These are phyloP conservation scores for Eucalyptus sp. DNA, from an alignment of 345 rosid species.

Conservation along the genomic window DNA sequence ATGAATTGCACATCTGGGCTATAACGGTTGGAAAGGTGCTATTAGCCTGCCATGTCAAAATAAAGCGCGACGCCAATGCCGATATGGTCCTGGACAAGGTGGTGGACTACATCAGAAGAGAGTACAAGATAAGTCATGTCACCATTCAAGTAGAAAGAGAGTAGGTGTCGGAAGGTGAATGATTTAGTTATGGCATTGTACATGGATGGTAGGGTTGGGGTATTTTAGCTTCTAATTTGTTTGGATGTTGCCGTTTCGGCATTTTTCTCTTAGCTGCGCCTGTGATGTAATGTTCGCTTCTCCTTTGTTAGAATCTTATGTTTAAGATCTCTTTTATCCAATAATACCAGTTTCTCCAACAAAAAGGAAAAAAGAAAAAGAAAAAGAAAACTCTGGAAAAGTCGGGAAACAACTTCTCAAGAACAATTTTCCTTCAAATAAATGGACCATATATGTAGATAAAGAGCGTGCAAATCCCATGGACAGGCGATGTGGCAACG, in stretches of 20 bases:
- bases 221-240: background rate
- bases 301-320: background rate
- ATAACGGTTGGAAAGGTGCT: slow-evolving; percentile 69
- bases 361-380: background rate
- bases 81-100: slow-evolving; percentile 67
- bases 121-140: slow-evolving; percentile 68
- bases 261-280: background rate
- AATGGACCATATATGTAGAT: background rate
- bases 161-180: background rate
- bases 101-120: slow-evolving; percentile 50
- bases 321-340: background rate
- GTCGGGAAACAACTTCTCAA: background rate
- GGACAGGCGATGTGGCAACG: background rate
- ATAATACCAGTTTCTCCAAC: background rate
- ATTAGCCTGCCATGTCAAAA: slow-evolving; percentile 75
- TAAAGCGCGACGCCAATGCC: slow-evolving; percentile 58
- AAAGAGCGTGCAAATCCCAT: background rate
- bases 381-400: background rate
- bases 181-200: background rate
- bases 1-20: slow-evolving; percentile 81
- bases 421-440: background rate
- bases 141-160: slow-evolving; percentile 72
- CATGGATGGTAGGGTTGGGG: background rate
- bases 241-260: background rate
- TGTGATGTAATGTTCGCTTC: background rate